phyloP scores from a whole-genome alignment of 768 basidiomycete genomes.

The Lanmaoa pseudosensibilis region DNA sequence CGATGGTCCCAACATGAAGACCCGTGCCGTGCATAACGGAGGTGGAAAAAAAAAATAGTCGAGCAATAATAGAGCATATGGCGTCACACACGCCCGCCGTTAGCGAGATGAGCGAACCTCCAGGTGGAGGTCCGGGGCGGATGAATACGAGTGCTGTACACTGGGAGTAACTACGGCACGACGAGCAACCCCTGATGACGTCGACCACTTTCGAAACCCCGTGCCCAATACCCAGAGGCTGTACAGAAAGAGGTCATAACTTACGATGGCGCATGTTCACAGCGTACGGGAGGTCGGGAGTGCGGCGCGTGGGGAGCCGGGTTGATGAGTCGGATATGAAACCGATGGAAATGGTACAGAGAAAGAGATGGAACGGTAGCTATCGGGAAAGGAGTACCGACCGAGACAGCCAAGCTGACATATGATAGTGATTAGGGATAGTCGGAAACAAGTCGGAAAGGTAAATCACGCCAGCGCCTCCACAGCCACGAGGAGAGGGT shows the following conservation, averaged over 20 bases:
- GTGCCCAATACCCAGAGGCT: conserved; percentile 8
- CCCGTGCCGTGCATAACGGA: conserved; percentile 11
- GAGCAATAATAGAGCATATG: background rate
- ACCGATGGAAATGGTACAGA: conserved; percentile 2
- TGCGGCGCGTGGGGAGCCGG: conserved; percentile 9
- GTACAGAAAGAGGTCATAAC: background rate
- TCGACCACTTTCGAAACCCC: conserved; percentile 5
- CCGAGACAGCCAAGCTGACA: background rate
- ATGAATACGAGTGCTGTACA: background rate
- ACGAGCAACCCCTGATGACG: conserved; percentile 18
- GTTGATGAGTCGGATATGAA: conserved; percentile 10
- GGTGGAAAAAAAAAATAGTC: background rate
- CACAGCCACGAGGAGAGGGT: conserved; percentile 22
- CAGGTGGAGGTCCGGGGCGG: conserved; percentile 10
- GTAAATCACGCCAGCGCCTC: conserved; percentile 23
- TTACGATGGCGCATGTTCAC: background rate
- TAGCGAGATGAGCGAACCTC: conserved; percentile 15
- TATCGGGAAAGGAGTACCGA: background rate
- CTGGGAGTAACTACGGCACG: background rate
- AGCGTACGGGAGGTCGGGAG: background rate
- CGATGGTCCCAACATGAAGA: background rate
- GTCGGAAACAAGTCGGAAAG: conserved; percentile 5
- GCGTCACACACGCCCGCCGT: background rate
- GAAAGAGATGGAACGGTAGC: conserved; percentile 3
- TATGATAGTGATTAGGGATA: conserved; percentile 2